Conservation (phyloP, 202 grass and related monocot species). For the Zizania palustris region DNA sequence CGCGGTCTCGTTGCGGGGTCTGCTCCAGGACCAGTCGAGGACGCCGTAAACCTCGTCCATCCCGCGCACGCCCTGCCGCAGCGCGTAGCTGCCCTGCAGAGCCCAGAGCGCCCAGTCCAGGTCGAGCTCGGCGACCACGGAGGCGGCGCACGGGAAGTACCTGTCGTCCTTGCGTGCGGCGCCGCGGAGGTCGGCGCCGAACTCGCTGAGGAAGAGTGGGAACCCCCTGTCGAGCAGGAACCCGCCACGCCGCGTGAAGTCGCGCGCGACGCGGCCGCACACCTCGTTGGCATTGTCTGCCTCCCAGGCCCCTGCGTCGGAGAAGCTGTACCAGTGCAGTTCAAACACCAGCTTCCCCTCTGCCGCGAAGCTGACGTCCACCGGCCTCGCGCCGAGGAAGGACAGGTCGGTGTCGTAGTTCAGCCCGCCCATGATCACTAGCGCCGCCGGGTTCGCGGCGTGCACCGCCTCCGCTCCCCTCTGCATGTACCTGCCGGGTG, state of each 20-base stretch:
- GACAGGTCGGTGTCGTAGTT: constrained; percentile 64
- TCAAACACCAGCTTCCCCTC: constrained; percentile 64
- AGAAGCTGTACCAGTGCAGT: constrained; percentile 79
- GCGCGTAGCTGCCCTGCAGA: constrained; percentile 75
- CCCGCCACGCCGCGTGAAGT: constrained; percentile 44
- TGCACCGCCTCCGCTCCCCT: constrained; percentile 69
- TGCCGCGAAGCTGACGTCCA: constrained; percentile 44
- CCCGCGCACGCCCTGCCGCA: constrained; percentile 53
- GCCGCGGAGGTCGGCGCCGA: constrained; percentile 59
- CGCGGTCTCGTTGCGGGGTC: constrained; percentile 37
- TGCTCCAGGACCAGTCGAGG: constrained; percentile 54
- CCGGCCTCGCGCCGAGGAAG: constrained; percentile 41
- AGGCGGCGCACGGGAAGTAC: constrained; percentile 50
- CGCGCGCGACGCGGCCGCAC: constrained; percentile 48
- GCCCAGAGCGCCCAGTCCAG: constrained; percentile 78
- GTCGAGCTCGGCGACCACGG: constrained; percentile 55
- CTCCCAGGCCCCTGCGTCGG: constrained; percentile 52
- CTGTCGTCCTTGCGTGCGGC: constrained; percentile 48
- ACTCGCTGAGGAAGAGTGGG: constrained; percentile 84
- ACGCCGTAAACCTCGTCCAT: constrained; percentile 63
- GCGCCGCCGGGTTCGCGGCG: constrained; percentile 48
- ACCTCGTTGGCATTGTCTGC: constrained; percentile 54
- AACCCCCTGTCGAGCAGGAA: constrained; percentile 51
- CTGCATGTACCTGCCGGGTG: constrained; percentile 62
- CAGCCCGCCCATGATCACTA: constrained; percentile 69